phyloP scores from a whole-genome alignment of 1,284 basidiomycete species.

The Violaceomyces palustris region DNA sequence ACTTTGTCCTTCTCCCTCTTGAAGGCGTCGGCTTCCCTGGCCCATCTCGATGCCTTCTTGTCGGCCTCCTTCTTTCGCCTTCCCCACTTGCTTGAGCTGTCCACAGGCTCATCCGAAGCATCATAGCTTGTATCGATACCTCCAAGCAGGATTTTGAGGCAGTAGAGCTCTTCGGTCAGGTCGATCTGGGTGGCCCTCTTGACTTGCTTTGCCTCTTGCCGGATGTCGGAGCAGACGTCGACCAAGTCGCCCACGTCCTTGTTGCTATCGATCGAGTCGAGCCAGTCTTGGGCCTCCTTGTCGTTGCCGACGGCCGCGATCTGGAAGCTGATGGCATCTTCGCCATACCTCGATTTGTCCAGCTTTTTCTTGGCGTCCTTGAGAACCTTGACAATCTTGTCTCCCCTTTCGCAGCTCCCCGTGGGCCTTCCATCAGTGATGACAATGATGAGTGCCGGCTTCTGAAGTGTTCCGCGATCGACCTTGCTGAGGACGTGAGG shows the following conservation, averaged over 20 bases:
- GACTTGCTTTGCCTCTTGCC: slow-evolving; percentile 30
- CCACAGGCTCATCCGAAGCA: slow-evolving; percentile 27
- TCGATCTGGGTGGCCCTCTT: slow-evolving; percentile 28
- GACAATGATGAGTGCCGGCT: slow-evolving; percentile 32
- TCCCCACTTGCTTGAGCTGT: slow-evolving; percentile 2
- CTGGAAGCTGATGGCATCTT: slow-evolving; percentile 35
- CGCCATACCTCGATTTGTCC: slow-evolving; percentile 20
- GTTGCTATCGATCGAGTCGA: slow-evolving; percentile 42
- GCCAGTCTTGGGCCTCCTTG: slow-evolving; percentile 41
- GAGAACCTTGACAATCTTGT: slow-evolving; percentile 34
- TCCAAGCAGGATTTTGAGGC: slow-evolving; percentile 37
- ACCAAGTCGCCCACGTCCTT: slow-evolving; percentile 33
- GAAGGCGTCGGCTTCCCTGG: neutral
- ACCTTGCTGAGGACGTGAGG: slow-evolving; percentile 21
- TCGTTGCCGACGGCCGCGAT: slow-evolving; percentile 44
- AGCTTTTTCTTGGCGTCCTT: slow-evolving; percentile 21
- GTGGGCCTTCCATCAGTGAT: slow-evolving; percentile 43
- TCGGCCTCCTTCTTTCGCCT: slow-evolving; percentile 12
- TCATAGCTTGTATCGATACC: slow-evolving; percentile 40
- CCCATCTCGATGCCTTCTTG: slow-evolving; percentile 1
- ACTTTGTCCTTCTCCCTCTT: neutral
- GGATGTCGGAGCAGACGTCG: slow-evolving; percentile 39
- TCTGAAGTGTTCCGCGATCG: slow-evolving; percentile 10
- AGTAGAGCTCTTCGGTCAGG: slow-evolving; percentile 35
- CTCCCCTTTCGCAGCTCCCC: slow-evolving; percentile 16